A percentile compares a stretch with the other conserved stretches of the same genome.
phyloP scores from a whole-genome alignment of 129 eudicot species.

The Saussurea involucrata region DNA sequence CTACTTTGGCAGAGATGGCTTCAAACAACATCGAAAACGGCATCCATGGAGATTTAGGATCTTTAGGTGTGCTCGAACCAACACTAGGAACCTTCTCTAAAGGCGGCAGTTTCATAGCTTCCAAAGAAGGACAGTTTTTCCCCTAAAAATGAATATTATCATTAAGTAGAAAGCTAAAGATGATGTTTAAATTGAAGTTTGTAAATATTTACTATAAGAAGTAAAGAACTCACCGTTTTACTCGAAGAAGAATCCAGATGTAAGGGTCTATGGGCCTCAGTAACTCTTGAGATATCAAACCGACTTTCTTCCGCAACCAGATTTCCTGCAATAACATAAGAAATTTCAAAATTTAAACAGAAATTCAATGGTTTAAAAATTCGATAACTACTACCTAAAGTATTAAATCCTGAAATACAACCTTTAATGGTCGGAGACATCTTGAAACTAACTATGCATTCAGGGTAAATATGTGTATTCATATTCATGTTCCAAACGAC shows the following conservation, averaged over 20 bases:
- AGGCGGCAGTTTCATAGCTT: slow-evolving; percentile 4
- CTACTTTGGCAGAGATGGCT: slow-evolving; percentile 44
- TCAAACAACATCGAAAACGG: slow-evolving; percentile 49
- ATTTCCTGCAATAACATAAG: slow-evolving; percentile 12
- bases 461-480: slow-evolving; percentile 80
- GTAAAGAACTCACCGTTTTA: slow-evolving; percentile 8
- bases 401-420: slow-evolving; percentile 24
- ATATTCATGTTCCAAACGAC: slow-evolving; percentile 75
- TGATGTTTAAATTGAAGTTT: not conserved
- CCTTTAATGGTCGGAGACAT: slow-evolving; percentile 48
- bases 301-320: slow-evolving; percentile 23
- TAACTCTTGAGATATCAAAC: slow-evolving; percentile 29
- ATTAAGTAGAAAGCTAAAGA: not conserved
- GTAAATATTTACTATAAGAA: not conserved
- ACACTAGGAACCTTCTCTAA: slow-evolving; percentile 28
- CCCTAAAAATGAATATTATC: slow-evolving; percentile 22
- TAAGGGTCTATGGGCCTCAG: slow-evolving; percentile 11
- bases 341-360: not conserved
- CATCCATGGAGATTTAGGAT: slow-evolving; percentile 69
- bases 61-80: slow-evolving; percentile 38
- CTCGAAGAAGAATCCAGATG: slow-evolving; percentile 19
- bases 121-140: slow-evolving; percentile 7
- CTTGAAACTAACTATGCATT: slow-evolving; percentile 72
- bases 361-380: too few species aligned
- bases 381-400: not conserved